phyloP scores from a whole-genome alignment of 768 basidiomycete species.

The Mycena pura region DNA sequence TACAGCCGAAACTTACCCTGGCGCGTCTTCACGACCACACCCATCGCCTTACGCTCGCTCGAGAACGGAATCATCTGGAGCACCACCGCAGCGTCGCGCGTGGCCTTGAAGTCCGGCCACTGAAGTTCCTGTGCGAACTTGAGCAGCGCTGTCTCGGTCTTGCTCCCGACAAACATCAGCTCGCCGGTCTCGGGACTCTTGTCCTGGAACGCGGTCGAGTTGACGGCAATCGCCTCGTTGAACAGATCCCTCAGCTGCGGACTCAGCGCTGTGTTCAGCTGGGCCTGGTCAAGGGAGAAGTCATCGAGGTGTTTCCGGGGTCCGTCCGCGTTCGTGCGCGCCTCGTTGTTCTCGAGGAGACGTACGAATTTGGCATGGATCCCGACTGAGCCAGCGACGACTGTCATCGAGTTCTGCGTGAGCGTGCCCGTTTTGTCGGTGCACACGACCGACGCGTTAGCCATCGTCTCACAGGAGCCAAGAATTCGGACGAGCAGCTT shows the following conservation, averaged over 20 bases:
- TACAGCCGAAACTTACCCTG: slow-evolving; percentile 70
- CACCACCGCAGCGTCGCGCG: slow-evolving; percentile 64
- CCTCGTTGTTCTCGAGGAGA: slow-evolving; percentile 71
- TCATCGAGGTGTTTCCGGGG: slow-evolving; percentile 64
- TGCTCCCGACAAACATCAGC: slow-evolving; percentile 81
- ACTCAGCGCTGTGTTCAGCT: slow-evolving; percentile 70
- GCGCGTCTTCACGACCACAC: slow-evolving; percentile 74
- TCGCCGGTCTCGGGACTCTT: slow-evolving; percentile 64
- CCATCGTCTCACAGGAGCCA: slow-evolving; percentile 98
- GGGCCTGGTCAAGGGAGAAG: slow-evolving; percentile 84
- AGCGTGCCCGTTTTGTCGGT: slow-evolving; percentile 98
- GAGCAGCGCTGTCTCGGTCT: slow-evolving; percentile 94
- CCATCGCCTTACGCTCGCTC: slow-evolving; percentile 94
- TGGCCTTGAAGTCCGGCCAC: slow-evolving; percentile 76
- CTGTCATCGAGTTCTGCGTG: slow-evolving; percentile 93
- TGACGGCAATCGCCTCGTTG: slow-evolving; percentile 87
- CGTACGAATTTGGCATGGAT: slow-evolving; percentile 94
- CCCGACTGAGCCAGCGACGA: slow-evolving; percentile 95
- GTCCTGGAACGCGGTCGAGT: slow-evolving; percentile 96
- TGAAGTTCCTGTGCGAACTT: slow-evolving; percentile 81
- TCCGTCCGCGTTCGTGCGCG: slow-evolving; percentile 66
- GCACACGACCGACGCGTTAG: slow-evolving; percentile 93
- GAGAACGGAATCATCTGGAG: slow-evolving; percentile 94
- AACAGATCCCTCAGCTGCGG: slow-evolving; percentile 68
- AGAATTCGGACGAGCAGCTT: slow-evolving; percentile 95